Percentiles rank a stretch among this genome's conserved stretches.
Evolutionary conservation across 306 rosid genomes (phyloP).

Genomic region (Cyamopsis tetragonoloba): DNA sequence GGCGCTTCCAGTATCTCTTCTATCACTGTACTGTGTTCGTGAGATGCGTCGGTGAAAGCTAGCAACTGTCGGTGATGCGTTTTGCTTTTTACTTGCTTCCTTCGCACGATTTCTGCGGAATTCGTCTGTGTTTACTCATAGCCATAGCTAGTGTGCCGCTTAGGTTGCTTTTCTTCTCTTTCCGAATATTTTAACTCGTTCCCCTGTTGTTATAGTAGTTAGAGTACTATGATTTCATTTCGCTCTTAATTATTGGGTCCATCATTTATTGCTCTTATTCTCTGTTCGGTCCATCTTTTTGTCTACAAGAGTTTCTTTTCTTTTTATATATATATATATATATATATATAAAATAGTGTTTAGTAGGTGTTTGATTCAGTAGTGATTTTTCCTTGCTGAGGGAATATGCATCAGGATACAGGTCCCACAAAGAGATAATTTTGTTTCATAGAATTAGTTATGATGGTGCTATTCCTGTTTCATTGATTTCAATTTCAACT

Average conservation of each 20-base stretch:
- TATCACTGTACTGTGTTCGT: neutral
- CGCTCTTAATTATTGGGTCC: neutral
- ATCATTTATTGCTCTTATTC: neutral
- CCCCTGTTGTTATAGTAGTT: neutral
- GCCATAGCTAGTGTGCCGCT: neutral
- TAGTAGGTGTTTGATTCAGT: conserved; percentile 17
- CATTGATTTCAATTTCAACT: too few species aligned
- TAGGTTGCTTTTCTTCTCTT: neutral
- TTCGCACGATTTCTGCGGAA: neutral
- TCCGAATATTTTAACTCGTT: neutral
- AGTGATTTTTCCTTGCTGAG: conserved; percentile 18
- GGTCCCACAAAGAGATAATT: neutral
- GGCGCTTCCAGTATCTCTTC: neutral
- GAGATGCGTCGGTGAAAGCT: conserved; percentile 24
- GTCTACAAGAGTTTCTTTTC: too few species aligned
- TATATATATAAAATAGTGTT: too few species aligned
- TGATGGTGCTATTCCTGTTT: conserved; percentile 17
- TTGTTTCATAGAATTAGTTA: neutral
- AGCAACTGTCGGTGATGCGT: conserved; percentile 27
- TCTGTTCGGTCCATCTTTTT: neutral
- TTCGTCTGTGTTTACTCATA: neutral
- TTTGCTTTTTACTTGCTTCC: conserved; percentile 10
- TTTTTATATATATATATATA: too few species aligned
- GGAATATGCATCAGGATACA: neutral
- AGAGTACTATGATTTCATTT: neutral